Evolutionary conservation across 495 filamentous ascomycete genomes (phyloP), one percentile per base, ranked within the genome.

Genomic region (Achaetomiella virescens): DNA sequence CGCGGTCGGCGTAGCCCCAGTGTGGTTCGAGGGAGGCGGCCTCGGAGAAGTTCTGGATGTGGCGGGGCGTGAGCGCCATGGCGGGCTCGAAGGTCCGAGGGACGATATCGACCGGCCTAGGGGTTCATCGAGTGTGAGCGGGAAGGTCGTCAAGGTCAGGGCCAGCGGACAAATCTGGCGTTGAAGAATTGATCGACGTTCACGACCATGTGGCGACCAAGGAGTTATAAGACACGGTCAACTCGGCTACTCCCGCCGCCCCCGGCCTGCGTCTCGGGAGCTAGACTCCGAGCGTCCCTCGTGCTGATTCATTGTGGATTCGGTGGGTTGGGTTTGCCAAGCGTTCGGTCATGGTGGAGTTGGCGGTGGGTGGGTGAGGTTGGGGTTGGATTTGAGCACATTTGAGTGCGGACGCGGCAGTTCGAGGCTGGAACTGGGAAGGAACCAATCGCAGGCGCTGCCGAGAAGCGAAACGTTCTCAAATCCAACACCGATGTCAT

Each of bases 1-100:
- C 72, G 40, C 81, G 77, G 31, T 68, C 64, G 20, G 73, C 71
- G 66, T 86, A 87, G 9, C 83, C 84, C 83, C 83, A 87, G 65
- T 86, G 78, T 14, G 68, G 73, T 56, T 78, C 75, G 6, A 80
- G 48, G 20, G 61, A 48, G 1, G 70, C 60, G 14, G 73, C 76
- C 33, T 64, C 66, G 55, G 64, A 67, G 56, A 69, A 60, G 51
- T 75, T 66, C 46, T 75, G 72, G 56, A 75, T 75, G 44, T 60
- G 58, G 2, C 53, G 53, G 2, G 22, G 44, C 4, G 35, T 42
- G 45, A 55, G 53, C 33, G 43, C 36, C 53, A 55, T 55, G 43
- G 45, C 35, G 45, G 35, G 33, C 27, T 4, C 27, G 27, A 31
- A 9, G 9, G 27, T 31, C 27, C 38, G 38, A n/a, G 3, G 18